Percentiles rank a stretch among this genome's conserved stretches.
Conservation (phyloP, 257 asterid species). For the Primulina huaijiensis region DNA sequence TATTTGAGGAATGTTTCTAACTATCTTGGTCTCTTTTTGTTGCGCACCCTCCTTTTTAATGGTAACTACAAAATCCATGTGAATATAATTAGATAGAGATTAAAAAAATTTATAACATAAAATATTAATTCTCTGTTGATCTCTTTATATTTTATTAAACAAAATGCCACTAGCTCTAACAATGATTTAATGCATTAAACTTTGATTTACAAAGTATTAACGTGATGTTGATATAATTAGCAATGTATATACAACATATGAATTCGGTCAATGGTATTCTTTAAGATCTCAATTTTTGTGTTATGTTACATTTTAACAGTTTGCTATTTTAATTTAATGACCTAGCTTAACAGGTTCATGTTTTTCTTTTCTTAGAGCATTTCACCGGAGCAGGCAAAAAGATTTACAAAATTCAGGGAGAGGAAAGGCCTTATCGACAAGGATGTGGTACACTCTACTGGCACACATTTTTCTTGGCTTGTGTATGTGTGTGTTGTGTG, state of each 20-base stretch:
- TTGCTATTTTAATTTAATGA: neutral
- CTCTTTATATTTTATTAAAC: no score
- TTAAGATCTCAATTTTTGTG: neutral
- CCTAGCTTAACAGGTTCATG: conserved; percentile 15
- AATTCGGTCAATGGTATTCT: neutral
- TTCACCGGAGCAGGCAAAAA: conserved; percentile 73
- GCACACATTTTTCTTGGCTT: conserved; percentile 20
- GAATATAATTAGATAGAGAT: neutral
- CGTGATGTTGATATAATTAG: neutral
- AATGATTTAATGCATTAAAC: no score
- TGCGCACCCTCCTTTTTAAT: neutral
- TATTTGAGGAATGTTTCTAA: neutral
- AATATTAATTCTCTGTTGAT: neutral
- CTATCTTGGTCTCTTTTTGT: neutral
- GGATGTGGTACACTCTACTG: conserved; percentile 77
- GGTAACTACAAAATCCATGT: neutral
- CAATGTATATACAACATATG: neutral
- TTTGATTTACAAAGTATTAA: no score
- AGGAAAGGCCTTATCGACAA: conserved; percentile 96
- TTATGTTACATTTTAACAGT: neutral
- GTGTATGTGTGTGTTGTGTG: no score
- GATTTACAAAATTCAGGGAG: conserved; percentile 93
- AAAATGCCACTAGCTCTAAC: no score
- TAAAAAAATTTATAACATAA: no score
- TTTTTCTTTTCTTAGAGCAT: conserved; percentile 55